phyloP scores from a whole-genome alignment of 202 grass and related monocot species.

The Zizania palustris region DNA sequence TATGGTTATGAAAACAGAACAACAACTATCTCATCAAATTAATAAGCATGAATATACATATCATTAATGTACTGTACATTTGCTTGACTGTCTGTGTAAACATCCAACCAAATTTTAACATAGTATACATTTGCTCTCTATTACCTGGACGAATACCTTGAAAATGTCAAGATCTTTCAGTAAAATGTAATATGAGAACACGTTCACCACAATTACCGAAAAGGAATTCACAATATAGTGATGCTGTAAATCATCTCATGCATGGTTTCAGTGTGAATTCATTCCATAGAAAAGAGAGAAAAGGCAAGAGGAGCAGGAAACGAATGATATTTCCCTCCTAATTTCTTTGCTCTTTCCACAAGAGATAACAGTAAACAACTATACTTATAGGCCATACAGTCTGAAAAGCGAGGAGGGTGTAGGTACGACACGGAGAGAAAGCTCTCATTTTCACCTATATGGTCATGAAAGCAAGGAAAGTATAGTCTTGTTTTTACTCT shows the following conservation, averaged over 20 bases:
- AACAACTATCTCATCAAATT: neutral
- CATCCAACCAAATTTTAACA: neutral
- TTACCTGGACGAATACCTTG: neutral
- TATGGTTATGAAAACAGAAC: neutral
- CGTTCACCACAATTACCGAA: constrained; percentile 8
- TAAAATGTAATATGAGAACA: constrained; percentile 7
- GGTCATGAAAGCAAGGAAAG: constrained; percentile 78
- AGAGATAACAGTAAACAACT: constrained; percentile 51
- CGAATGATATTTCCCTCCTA: constrained; percentile 45
- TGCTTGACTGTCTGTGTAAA: neutral
- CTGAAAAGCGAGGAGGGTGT: constrained; percentile 50
- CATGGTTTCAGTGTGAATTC: constrained; percentile 45
- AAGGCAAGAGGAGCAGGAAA: constrained; percentile 28
- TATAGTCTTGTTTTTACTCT: constrained; percentile 70
- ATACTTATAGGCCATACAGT: constrained; percentile 32
- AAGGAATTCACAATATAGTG: constrained; percentile 13
- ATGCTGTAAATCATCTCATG: neutral
- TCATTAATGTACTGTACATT: neutral
- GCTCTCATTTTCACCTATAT: constrained; percentile 70
- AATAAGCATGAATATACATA: constrained; percentile 7
- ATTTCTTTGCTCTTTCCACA: constrained; percentile 52
- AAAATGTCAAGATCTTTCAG: constrained; percentile 15
- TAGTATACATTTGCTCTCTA: neutral
- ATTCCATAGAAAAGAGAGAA: constrained; percentile 39
- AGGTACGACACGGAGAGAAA: constrained; percentile 57